Evolutionary conservation across 148 eudicot genomes (phyloP), one percentile per base, ranked within the genome.

Genomic region (Rhododendron williamsianum): DNA sequence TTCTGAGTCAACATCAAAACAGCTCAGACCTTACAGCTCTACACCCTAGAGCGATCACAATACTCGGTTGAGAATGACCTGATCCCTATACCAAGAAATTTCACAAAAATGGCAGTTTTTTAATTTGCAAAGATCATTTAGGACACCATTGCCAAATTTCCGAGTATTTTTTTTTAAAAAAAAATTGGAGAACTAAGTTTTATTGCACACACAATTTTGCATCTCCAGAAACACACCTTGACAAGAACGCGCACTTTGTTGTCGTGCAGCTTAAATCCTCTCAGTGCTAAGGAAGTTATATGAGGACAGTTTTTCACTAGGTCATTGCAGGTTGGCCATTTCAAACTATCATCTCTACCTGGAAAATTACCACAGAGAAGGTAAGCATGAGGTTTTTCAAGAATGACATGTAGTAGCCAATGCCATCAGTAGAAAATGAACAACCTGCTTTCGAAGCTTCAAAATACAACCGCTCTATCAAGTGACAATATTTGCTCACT

Each of bases 321-420:
- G 85, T 93, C 91, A 87, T 25, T 74, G 87, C 95, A 93, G 60
- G 94, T 91, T 58, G 89, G 82, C 76, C 78, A 51, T 86, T 91
- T 91, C 85, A 93, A 91, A 87, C 91, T 89, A 86, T 92, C 95
- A 86, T 92, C 92, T 88, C 94, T 93, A 76, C 95, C 95, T 92
- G 89, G 73, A 87, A n/a, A 88, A 52, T 15, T 15, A 65, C 71
- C 56, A 67, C 71, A 67, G 38, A 72, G 16, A 81, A 71, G 69
- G 36, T 81, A 78, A 84, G 87, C 52, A 30, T 7, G 23, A 21
- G 23, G 9, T 16, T 58, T 76, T 49, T 38, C 43, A 38, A 27
- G 80, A n/a, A 71, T 33, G 43, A 80, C 74, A 45, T 4, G 10
- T 13, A 49, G 30, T 23, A 36, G 82, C 63, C 10, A 65, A 52